These are phyloP conservation scores for Mycosphaerella arachidis DNA, from an alignment of 2,329 filamentous ascomycete genomes.

Conservation along the genomic window DNA sequence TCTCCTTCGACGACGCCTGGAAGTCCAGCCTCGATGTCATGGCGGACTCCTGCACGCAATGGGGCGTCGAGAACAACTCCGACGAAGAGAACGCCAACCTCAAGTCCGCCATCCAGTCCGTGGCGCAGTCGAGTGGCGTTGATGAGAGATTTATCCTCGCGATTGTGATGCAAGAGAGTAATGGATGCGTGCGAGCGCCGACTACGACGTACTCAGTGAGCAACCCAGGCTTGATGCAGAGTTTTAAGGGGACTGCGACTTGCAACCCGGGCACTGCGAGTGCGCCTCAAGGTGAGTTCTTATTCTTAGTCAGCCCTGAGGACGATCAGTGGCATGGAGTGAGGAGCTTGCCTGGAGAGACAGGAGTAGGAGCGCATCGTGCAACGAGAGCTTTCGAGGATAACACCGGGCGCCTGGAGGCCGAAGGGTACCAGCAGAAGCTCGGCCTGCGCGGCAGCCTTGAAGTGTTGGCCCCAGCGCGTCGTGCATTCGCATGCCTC, in stretches of 20 bases:
- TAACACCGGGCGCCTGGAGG: too few species aligned
- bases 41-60: slow-evolving; percentile 36
- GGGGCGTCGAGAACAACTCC: slow-evolving; percentile 34
- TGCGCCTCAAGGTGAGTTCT: slow-evolving; percentile 25
- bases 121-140: slow-evolving; percentile 33
- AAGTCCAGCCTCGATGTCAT: slow-evolving; percentile 35
- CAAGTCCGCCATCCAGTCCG: slow-evolving; percentile 35
- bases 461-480: too few species aligned
- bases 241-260: slow-evolving; percentile 37
- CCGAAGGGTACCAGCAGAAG: too few species aligned
- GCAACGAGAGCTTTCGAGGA: too few species aligned
- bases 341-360: too few species aligned
- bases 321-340: too few species aligned
- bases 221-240: slow-evolving; percentile 49
- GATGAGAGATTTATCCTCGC: slow-evolving; percentile 42
- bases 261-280: slow-evolving; percentile 32
- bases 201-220: slow-evolving; percentile 40
- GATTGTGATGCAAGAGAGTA: slow-evolving; percentile 45
- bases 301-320: too few species aligned
- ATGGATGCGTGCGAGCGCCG: slow-evolving; percentile 44
- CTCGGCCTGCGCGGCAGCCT: too few species aligned
- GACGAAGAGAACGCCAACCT: slow-evolving; percentile 38
- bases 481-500: too few species aligned
- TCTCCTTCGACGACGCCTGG: slow-evolving; percentile 31
- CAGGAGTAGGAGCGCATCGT: too few species aligned